Base-by-base conservation (phyloP, 2,329 filamentous ascomycete genomes). In the Tolypocladium ovalisporum region DNA sequence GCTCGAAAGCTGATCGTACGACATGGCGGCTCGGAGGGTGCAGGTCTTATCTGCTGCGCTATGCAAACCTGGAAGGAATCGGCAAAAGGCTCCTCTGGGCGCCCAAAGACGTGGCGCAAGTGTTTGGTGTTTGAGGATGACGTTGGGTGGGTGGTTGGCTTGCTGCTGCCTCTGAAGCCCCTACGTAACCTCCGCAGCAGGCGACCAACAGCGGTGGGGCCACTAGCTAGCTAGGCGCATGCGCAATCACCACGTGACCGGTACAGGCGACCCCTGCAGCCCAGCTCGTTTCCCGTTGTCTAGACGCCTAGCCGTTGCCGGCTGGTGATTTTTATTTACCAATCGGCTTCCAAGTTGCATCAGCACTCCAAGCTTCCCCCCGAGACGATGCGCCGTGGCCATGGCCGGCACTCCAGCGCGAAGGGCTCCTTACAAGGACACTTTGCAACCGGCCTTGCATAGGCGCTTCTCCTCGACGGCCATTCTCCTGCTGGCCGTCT, bases 361-460 rank as follows among this genome's bases (percentile, higher is more conserved):
- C 40, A 52, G 37, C 62, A 59, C 58, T 55, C 59, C 58, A 47
- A 52, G 17, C 32, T 58, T 29, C 57, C 57, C 67, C 59, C 60
- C n/a, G n/a, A 60, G 73, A 75, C 67, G 70, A 79, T 77, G 75
- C 69, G 67, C 72, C 70, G 71, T 71, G 65, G 75, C 68, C 54
- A 83, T 83, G 79, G 75, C 79, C 66, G 70, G 70, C 67, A 71
- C 73, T 67, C 76, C 73, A 69, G 79, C 76, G 75, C 84, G 77
- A 79, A 81, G 71, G 68, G 75, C 77, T 66, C 77, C 81, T 54
- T 96, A 96, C 74, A 88, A 90, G 78, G 90, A 96, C 75, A 95
- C 95, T 71, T 76, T 97, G 64, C 95, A 93, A 60, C 92, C 93
- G 54, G 86, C 88, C 55, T 78, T 97, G 62, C 93, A 97, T 72